Percentiles rank a stretch among this genome's conserved stretches.
phyloP scores from a whole-genome alignment of 2,329 filamentous ascomycete species.

The Clarireedia homoeocarpa region DNA sequence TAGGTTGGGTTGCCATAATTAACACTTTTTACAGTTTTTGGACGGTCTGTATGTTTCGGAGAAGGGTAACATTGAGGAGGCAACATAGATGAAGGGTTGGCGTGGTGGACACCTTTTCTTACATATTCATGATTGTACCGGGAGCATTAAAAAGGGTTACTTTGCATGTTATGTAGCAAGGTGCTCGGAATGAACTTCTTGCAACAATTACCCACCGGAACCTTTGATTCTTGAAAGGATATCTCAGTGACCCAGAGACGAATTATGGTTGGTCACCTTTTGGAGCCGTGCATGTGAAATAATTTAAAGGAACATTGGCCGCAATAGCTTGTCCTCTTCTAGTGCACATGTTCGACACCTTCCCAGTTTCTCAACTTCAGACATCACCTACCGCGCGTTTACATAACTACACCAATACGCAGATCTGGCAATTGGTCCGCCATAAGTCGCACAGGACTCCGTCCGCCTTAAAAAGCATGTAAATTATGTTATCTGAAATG shows the following conservation, averaged over 20 bases:
- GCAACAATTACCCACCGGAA: slow-evolving; percentile 6
- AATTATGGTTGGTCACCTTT: background rate
- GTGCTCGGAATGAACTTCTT: slow-evolving; percentile 29
- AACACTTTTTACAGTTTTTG: slow-evolving; percentile 63
- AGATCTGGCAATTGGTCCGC: too few relatives aligned
- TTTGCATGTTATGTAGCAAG: slow-evolving; percentile 30
- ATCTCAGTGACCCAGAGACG: background rate
- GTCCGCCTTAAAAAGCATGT: too few relatives aligned
- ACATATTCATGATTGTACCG: slow-evolving; percentile 20
- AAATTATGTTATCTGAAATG: too few relatives aligned
- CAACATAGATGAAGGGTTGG: slow-evolving; percentile 25
- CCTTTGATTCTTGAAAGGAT: slow-evolving; percentile 3
- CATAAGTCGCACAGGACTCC: too few relatives aligned
- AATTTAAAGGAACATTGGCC: too few relatives aligned
- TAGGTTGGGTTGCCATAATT: background rate
- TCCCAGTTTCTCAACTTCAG: too few relatives aligned
- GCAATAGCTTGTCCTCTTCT: too few relatives aligned
- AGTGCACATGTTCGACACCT: too few relatives aligned
- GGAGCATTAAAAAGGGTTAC: slow-evolving; percentile 18
- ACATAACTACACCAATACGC: too few relatives aligned
- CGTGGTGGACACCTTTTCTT: slow-evolving; percentile 16
- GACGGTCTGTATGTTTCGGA: slow-evolving; percentile 99
- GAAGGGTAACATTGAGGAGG: slow-evolving; percentile 87
- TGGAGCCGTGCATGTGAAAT: too few relatives aligned
- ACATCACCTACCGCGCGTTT: too few relatives aligned